Conservation (phyloP, 768 basidiomycete genomes). For the Hygrocybe punicea region DNA sequence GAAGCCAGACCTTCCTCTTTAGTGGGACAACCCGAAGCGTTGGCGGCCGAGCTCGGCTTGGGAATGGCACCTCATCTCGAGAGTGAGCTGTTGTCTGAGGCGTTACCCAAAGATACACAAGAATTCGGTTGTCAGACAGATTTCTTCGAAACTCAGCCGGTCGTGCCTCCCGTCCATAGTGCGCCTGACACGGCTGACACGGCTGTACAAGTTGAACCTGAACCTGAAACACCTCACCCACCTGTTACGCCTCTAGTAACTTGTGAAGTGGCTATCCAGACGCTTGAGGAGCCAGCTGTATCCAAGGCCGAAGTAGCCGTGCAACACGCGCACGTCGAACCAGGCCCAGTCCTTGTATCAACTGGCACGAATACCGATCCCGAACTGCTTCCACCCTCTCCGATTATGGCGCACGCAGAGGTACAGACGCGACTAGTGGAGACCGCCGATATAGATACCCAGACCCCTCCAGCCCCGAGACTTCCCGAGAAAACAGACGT, state of each 20-base stretch:
- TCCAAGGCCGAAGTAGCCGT: conserved; percentile 46
- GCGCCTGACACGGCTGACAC: conserved; percentile 34
- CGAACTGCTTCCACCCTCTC: conserved; percentile 17
- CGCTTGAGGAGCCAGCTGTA: conserved; percentile 41
- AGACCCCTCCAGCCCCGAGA: conserved; percentile 16
- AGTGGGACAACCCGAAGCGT: conserved; percentile 67
- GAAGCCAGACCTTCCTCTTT: conserved; percentile 68
- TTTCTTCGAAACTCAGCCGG: conserved; percentile 33
- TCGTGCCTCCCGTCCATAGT: conserved; percentile 14
- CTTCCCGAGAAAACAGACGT: conserved; percentile 1
- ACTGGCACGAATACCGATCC: conserved; percentile 40
- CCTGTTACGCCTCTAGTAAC: conserved; percentile 18
- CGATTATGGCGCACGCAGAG: conserved; percentile 29
- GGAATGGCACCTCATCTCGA: conserved; percentile 43
- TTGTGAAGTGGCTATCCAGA: conserved; percentile 46
- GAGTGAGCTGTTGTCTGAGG: no score
- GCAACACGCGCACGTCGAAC: conserved; percentile 42
- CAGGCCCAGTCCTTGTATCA: conserved; percentile 30
- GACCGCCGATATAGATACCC: conserved; percentile 34
- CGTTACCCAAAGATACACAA: conserved; percentile 35
- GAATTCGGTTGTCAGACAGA: conserved; percentile 72
- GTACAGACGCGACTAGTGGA: conserved; percentile 36
- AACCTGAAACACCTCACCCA: conserved; percentile 18
- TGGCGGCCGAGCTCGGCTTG: conserved; percentile 61
- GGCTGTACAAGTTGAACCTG: conserved; percentile 41